phyloP scores from a whole-genome alignment of 129 eudicot species.

The Chrysanthemum makinoi region DNA sequence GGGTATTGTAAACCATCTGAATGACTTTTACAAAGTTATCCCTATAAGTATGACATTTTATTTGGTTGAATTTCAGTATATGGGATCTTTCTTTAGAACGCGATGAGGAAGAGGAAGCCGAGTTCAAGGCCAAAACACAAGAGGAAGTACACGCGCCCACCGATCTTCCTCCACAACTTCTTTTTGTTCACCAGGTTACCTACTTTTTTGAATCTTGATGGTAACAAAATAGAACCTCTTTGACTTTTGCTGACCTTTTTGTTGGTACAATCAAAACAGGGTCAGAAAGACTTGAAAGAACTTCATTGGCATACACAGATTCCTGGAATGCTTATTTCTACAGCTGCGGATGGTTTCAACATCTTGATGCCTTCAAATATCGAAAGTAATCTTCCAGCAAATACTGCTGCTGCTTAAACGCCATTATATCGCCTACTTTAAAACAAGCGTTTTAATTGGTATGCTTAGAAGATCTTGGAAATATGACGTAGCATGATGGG shows the following conservation, averaged over 20 bases:
- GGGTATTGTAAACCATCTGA: background rate
- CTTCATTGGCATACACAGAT: slow-evolving; percentile 96
- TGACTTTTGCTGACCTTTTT: background rate
- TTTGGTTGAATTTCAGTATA: slow-evolving; percentile 45
- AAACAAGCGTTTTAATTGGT: background rate
- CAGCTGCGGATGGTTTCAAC: slow-evolving; percentile 97
- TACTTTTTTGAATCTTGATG: slow-evolving; percentile 12
- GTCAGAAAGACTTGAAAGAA: slow-evolving; percentile 97
- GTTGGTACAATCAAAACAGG: slow-evolving; percentile 46
- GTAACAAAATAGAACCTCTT: background rate
- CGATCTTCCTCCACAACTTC: slow-evolving; percentile 93
- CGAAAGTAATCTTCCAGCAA: slow-evolving; percentile 63
- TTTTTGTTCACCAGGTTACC: slow-evolving; percentile 89
- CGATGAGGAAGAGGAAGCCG: slow-evolving; percentile 97
- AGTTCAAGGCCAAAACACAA: slow-evolving; percentile 65
- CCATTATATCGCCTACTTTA: background rate
- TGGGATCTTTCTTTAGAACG: slow-evolving; percentile 94
- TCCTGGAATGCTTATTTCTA: slow-evolving; percentile 90
- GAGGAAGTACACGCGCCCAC: slow-evolving; percentile 84
- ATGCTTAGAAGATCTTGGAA: slow-evolving; percentile 4
- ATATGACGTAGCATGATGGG: background rate
- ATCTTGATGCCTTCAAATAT: slow-evolving; percentile 94
- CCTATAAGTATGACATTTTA: background rate
- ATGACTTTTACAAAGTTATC: background rate
- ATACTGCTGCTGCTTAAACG: slow-evolving; percentile 30